Evolutionary conservation across 768 basidiomycete genomes (phyloP).

Genomic region (Flagelloscypha sp.): DNA sequence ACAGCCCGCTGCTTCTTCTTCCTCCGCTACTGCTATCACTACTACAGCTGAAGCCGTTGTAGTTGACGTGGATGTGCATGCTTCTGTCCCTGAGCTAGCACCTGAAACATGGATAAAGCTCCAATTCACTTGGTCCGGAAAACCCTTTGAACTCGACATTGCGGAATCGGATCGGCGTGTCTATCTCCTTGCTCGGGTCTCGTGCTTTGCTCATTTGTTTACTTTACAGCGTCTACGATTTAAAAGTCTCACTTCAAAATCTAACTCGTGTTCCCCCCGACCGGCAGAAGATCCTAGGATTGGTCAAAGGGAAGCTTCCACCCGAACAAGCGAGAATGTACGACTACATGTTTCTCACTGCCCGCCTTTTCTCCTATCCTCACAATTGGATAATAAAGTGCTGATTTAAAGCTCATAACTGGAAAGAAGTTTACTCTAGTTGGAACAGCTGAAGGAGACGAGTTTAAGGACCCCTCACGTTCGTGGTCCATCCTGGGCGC

Average conservation of each 20-base stretch:
- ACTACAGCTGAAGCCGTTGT: too few relatives aligned
- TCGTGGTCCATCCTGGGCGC: conserved; percentile 11
- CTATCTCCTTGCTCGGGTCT: neutral
- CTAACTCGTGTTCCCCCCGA: conserved; percentile 77
- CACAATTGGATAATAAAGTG: conserved; percentile 23
- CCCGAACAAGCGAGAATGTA: conserved; percentile 64
- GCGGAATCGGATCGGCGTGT: conserved; percentile 71
- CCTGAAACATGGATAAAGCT: conserved; percentile 49
- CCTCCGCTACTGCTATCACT: too few relatives aligned
- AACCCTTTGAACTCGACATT: conserved; percentile 53
- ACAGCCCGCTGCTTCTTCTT: too few relatives aligned
- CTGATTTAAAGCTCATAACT: conserved; percentile 46
- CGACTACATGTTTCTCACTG: conserved; percentile 9
- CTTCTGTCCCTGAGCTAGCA: too few relatives aligned
- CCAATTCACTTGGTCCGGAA: conserved; percentile 67
- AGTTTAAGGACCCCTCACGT: conserved; percentile 76
- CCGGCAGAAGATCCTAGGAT: conserved; percentile 80
- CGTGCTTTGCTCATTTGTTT: conserved; percentile 6
- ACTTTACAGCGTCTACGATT: conserved; percentile 61
- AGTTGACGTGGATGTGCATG: too few relatives aligned
- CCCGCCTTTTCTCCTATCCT: conserved; percentile 6
- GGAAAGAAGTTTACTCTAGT: conserved; percentile 79
- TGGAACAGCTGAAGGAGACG: conserved; percentile 79
- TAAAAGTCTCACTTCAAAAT: conserved; percentile 58
- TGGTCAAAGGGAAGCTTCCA: conserved; percentile 78